A percentile compares a stretch with the other conserved stretches of the same genome.
phyloP scores from a whole-genome alignment of 2,329 filamentous ascomycete genomes.

The Alternaria sp. region DNA sequence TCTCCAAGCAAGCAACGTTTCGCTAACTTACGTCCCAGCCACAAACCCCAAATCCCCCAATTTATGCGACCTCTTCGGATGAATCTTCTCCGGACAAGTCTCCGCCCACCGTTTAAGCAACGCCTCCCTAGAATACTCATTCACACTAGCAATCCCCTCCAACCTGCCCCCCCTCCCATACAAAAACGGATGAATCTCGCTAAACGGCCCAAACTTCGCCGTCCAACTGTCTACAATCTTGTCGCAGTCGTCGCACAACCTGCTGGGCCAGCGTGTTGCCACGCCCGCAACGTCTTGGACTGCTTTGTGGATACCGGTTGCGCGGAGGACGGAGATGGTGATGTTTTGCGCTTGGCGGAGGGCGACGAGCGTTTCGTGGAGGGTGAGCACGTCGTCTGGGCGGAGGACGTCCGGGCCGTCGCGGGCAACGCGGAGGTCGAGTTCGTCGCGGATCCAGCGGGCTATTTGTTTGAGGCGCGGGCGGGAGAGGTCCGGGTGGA shows the following conservation, averaged over 20 bases:
- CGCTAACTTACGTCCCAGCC: conserved; percentile 52
- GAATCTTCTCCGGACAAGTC: conserved; percentile 38
- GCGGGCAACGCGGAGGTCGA: conserved; percentile 54
- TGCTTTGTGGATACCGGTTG: conserved; percentile 55
- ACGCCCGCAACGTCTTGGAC: conserved; percentile 52
- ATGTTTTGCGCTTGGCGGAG: conserved; percentile 32
- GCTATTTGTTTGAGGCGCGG: conserved; percentile 45
- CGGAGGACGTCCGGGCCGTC: conserved; percentile 52
- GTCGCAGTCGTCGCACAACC: conserved; percentile 54
- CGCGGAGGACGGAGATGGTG: conserved; percentile 45
- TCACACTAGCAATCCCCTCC: conserved; percentile 48
- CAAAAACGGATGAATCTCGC: conserved; percentile 48
- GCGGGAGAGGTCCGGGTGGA: conserved; percentile 27
- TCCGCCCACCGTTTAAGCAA: conserved; percentile 43
- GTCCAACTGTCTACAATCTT: conserved; percentile 50
- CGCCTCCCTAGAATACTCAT: conserved; percentile 48
- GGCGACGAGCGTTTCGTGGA: conserved; percentile 51
- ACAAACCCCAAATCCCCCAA: conserved; percentile 53
- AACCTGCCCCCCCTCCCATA: conserved; percentile 54
- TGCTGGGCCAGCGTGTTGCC: conserved; percentile 56
- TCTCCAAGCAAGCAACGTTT: neutral
- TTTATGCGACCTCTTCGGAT: conserved; percentile 40
- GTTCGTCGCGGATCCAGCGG: conserved; percentile 56
- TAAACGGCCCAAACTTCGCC: conserved; percentile 46
- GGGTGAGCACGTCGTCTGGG: conserved; percentile 52